Percentiles rank a stretch among this genome's conserved stretches.
Conservation (phyloP, 2,329 filamentous ascomycete species). For the Lecanoromycetidae sp. region DNA sequence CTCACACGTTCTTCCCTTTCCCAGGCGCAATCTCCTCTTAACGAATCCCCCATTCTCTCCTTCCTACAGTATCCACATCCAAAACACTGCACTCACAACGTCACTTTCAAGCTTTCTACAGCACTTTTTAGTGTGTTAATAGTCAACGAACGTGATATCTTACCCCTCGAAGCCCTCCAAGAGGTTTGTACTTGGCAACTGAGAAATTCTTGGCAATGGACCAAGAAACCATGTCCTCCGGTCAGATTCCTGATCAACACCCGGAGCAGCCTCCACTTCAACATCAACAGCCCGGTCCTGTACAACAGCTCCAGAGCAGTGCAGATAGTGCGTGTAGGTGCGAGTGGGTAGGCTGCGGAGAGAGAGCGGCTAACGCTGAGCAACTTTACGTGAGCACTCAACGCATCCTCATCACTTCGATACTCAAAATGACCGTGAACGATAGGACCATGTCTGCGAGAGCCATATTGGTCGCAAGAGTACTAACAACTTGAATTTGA, state of each 20-base stretch:
- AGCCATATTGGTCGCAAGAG: conserved; percentile 97
- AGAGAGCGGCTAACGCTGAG: conserved; percentile 46
- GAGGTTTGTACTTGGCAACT: background rate
- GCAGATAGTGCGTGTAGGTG: conserved; percentile 36
- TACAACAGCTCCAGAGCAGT: conserved; percentile 23
- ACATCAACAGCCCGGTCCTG: conserved; percentile 8
- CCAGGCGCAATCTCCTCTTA: too few relatives aligned
- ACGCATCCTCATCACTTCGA: conserved; percentile 8
- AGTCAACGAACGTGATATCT: too few relatives aligned
- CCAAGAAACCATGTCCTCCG: background rate
- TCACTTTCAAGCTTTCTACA: too few relatives aligned
- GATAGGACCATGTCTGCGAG: conserved; percentile 94
- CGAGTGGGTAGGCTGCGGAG: conserved; percentile 52
- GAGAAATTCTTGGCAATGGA: background rate
- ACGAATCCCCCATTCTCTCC: too few relatives aligned
- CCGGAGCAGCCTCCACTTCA: conserved; percentile 12
- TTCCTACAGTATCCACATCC: too few relatives aligned
- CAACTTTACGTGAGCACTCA: conserved; percentile 46
- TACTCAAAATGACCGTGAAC: conserved; percentile 13
- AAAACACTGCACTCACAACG: too few relatives aligned
- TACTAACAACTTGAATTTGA: conserved; percentile 96
- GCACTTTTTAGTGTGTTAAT: too few relatives aligned
- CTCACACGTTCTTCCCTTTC: too few relatives aligned
- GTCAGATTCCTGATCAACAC: conserved; percentile 2
- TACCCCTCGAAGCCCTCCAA: background rate